Conservation (phyloP, 1,284 basidiomycete species). For the Grifola frondosa region DNA sequence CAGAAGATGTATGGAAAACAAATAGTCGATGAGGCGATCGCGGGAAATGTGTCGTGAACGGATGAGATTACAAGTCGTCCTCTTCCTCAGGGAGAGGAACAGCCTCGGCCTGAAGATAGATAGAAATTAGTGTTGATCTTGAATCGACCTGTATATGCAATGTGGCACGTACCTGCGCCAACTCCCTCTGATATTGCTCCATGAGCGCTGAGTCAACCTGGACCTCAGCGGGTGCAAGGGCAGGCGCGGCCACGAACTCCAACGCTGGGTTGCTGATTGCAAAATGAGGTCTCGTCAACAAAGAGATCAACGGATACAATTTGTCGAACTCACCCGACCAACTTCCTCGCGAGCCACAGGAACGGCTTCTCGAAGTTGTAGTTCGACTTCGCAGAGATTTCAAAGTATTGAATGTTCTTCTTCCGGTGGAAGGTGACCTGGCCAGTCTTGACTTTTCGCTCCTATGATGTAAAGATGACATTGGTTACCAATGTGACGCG, state of each 20-base stretch:
- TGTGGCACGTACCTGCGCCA: constrained; percentile 59
- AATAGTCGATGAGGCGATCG: constrained; percentile 17
- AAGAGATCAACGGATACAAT: constrained; percentile 32
- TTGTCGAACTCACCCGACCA: constrained; percentile 97
- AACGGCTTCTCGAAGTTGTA: constrained; percentile 99
- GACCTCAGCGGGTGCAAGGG: constrained; percentile 94
- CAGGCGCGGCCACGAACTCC: constrained; percentile 96
- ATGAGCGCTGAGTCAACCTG: constrained; percentile 82
- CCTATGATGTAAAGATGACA: constrained; percentile 48
- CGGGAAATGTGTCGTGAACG: constrained; percentile 15
- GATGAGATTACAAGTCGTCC: constrained; percentile 47
- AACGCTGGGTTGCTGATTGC: constrained; percentile 73
- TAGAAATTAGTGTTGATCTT: constrained; percentile 4
- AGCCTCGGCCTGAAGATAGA: constrained; percentile 56
- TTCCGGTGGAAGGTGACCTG: constrained; percentile 99
- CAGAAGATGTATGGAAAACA: constrained; percentile 24
- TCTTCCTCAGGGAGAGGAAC: constrained; percentile 82
- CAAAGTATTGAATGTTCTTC: constrained; percentile 99
- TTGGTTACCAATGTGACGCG: constrained; percentile 8
- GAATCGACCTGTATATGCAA: too few species aligned
- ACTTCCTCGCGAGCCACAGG: constrained; percentile 98
- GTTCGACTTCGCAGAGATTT: constrained; percentile 99
- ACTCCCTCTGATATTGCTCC: constrained; percentile 81
- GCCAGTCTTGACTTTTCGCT: constrained; percentile 99
- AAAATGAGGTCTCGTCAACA: neutral